A percentile compares a stretch with the other conserved stretches of the same genome.
phyloP scores from a whole-genome alignment of 2,329 filamentous ascomycete genomes.

The Alternaria atra region DNA sequence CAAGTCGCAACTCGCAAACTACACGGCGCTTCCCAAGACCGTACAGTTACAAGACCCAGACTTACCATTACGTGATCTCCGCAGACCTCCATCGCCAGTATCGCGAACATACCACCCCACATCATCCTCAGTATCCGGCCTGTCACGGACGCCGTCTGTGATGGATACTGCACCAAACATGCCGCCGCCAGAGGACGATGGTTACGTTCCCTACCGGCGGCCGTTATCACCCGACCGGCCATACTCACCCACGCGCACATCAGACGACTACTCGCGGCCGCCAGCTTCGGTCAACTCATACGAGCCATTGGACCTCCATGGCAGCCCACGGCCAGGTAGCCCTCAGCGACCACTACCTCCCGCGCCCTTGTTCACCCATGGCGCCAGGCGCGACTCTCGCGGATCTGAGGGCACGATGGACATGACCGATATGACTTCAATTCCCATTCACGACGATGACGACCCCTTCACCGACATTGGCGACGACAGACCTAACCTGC shows the following conservation, averaged over 20 bases:
- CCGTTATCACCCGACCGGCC: slow-evolving; percentile 63
- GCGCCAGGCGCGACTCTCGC: slow-evolving; percentile 55
- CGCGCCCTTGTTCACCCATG: slow-evolving; percentile 79
- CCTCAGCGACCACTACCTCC: slow-evolving; percentile 87
- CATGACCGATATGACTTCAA: slow-evolving; percentile 75
- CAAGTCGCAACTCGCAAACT: slow-evolving; percentile 34
- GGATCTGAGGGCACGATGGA: slow-evolving; percentile 61
- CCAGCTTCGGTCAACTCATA: slow-evolving; percentile 77
- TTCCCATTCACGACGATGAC: slow-evolving; percentile 68
- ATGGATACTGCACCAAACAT: slow-evolving; percentile 60
- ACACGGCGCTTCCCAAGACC: slow-evolving; percentile 28
- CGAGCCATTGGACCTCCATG: slow-evolving; percentile 88
- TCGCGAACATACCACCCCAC: slow-evolving; percentile 61
- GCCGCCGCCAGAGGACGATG: slow-evolving; percentile 67
- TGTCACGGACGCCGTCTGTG: slow-evolving; percentile 60
- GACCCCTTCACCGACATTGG: slow-evolving; percentile 77
- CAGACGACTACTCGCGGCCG: slow-evolving; percentile 73
- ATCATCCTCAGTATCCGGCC: slow-evolving; percentile 52
- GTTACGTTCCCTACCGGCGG: slow-evolving; percentile 67
- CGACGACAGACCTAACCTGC: slow-evolving; percentile 65
- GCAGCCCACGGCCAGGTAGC: slow-evolving; percentile 86
- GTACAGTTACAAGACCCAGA: slow-evolving; percentile 38
- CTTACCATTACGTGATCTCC: slow-evolving; percentile 49
- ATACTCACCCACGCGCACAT: slow-evolving; percentile 63
- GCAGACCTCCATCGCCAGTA: slow-evolving; percentile 53